Base-by-base conservation (phyloP, 768 basidiomycete genomes). In the Serendipita indica region DNA sequence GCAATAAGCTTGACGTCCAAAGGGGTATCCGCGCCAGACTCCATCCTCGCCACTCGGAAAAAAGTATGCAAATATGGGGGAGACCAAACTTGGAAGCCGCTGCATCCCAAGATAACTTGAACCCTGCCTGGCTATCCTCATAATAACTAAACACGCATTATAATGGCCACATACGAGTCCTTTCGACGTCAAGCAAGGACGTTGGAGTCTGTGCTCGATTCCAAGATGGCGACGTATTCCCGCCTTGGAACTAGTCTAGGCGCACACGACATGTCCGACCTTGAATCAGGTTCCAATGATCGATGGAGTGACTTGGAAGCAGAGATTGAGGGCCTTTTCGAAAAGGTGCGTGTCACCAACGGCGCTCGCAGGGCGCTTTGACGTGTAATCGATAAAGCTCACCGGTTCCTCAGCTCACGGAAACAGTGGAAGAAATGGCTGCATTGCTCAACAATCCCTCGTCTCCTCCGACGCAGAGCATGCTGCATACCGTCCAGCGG, bases 151-250 rank as follows among this genome's bases (percentile, higher is more conserved):
- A n/a, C n/a, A n/a, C n/a, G n/a, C 43, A 12, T 27, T 27, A 61
- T 20, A 41, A 89, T 88, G 86, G 75, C 83, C 60, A 81, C 74
- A 64, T 93, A 92, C 73, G 94, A 98, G 64, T 79, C 84, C 58
- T 77, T 97, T 32, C 87, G 96, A 65, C 75, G 91, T 58, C 91
- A 94, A 70, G 89, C 89, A 71, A 78, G 93, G 65, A 92, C 92
- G 3, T 81, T 97, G 27, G 94, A 98, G 68, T 89, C 90, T 45
- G 77, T 90, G 22, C 86, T 98, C 62, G 90, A 96, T 67, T 74
- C 86, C 32, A 94, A 96, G 69, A 77, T 99, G 30, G 89, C 89
- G 0, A 77, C 89, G 7, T 98, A 98, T 71, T 81, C 89, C 18
- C 87, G 89, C 64, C 75, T 96, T 39, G 90, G 87, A 5, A 79